Conservation (phyloP, 495 filamentous ascomycete species). For the Hypoxylon trugodes region DNA sequence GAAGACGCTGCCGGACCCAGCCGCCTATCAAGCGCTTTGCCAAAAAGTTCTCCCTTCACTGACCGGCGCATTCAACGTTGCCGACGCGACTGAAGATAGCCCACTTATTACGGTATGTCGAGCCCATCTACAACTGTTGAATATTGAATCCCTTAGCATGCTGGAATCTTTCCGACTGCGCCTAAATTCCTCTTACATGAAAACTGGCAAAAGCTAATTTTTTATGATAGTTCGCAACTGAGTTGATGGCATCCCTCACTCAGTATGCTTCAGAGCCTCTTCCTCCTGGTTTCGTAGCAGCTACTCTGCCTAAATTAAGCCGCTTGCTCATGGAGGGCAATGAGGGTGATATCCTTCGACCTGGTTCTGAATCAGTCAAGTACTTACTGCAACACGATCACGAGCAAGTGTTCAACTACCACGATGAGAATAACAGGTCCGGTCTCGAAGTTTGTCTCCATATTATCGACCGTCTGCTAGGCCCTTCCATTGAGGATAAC, state of each 20-base stretch:
- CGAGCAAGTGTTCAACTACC: conserved; percentile 84
- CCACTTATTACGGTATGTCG: conserved; percentile 73
- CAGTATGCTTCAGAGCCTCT: conserved; percentile 84
- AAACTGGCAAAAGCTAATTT: conserved; percentile 35
- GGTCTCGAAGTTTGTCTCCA: conserved; percentile 88
- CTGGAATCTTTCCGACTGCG: no score
- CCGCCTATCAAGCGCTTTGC: conserved; percentile 80
- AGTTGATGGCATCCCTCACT: conserved; percentile 81
- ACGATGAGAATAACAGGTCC: conserved; percentile 75
- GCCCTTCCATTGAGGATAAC: conserved; percentile 82
- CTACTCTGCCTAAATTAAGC: conserved; percentile 85
- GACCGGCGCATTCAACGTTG: conserved; percentile 88
- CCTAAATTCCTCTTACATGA: no score
- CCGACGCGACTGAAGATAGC: conserved; percentile 81
- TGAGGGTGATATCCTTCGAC: conserved; percentile 87
- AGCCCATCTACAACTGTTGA: neutral
- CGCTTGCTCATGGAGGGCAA: conserved; percentile 77
- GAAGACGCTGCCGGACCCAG: conserved; percentile 67
- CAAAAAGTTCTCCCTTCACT: conserved; percentile 86
- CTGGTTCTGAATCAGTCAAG: conserved; percentile 85
- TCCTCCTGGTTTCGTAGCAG: conserved; percentile 83
- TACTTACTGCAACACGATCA: conserved; percentile 88
- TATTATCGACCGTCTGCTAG: conserved; percentile 92
- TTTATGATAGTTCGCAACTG: conserved; percentile 71
- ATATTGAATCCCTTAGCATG: neutral